Conservation (phyloP, 208 protist species). For the Wallacemonas rigidus region DNA sequence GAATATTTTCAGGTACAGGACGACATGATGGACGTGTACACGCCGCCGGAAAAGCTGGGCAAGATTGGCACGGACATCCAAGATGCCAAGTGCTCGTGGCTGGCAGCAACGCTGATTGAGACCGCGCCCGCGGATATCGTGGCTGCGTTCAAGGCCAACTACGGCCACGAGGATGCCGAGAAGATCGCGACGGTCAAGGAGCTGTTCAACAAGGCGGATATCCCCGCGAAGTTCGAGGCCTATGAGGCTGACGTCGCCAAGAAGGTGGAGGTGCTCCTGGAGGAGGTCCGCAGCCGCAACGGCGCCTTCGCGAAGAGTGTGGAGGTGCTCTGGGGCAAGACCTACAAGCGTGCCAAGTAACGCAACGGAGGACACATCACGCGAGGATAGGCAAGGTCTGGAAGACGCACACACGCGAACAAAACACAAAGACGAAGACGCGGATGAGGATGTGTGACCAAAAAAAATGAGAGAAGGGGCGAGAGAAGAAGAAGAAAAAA, state of each 20-base stretch:
- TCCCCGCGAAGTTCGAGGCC: constrained; percentile 70
- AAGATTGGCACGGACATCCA: constrained; percentile 98
- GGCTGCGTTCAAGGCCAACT: constrained; percentile 88
- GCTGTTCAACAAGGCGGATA: constrained; percentile 78
- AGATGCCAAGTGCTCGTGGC: constrained; percentile 97
- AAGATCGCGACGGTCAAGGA: constrained; percentile 90
- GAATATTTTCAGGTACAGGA: constrained; percentile 98
- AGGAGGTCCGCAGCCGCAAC: constrained; percentile 31
- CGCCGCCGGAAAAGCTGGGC: constrained; percentile 93
- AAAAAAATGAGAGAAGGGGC: constrained; percentile 8
- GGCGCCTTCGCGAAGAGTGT: constrained; percentile 66
- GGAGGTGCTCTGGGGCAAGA: constrained; percentile 80
- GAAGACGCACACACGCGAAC: neutral
- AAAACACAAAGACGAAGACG: neutral
- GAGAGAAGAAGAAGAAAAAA: neutral
- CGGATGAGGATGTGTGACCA: neutral
- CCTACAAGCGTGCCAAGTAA: constrained; percentile 90
- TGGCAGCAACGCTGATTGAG: constrained; percentile 89
- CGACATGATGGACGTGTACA: constrained; percentile 98
- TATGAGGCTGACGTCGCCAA: constrained; percentile 80
- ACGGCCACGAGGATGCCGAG: constrained; percentile 71
- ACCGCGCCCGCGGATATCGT: constrained; percentile 58
- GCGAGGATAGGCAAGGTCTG: too few relatives aligned
- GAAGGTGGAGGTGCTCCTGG: constrained; percentile 60
- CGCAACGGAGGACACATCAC: too few relatives aligned